Evolutionary conservation across 306 rosid species (phyloP).

Genomic region (Lathyrus tuberosus): DNA sequence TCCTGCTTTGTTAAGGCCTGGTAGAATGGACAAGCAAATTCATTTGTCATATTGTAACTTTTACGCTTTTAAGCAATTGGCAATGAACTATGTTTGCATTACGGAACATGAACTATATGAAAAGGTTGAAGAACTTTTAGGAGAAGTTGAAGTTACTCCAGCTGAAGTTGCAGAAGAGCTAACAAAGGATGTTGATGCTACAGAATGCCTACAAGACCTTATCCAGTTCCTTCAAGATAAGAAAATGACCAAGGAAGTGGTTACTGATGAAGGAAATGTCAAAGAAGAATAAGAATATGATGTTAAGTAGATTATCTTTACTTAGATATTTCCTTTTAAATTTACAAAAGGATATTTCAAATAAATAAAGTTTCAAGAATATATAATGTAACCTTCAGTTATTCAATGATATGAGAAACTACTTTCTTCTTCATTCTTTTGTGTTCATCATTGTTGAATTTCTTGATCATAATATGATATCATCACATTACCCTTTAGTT

Average conservation of each 20-base stretch:
- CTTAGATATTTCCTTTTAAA: too few species aligned
- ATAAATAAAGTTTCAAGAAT: too few species aligned
- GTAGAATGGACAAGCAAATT: constrained; percentile 61
- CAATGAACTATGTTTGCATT: constrained; percentile 31
- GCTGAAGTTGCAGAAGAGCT: constrained; percentile 57
- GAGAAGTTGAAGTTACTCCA: constrained; percentile 49
- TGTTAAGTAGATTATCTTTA: too few species aligned
- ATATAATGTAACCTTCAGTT: too few species aligned
- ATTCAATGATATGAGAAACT: too few species aligned
- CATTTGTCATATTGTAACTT: constrained; percentile 43
- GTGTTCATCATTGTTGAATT: too few species aligned
- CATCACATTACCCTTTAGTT: too few species aligned
- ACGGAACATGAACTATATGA: constrained; percentile 41
- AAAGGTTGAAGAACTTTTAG: constrained; percentile 44
- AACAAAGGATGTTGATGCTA: constrained; percentile 33
- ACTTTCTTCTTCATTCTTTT: too few species aligned
- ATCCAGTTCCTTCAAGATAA: constrained; percentile 13
- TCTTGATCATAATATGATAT: too few species aligned
- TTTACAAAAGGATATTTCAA: too few species aligned
- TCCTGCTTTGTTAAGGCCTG: constrained; percentile 60
- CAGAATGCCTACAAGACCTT: constrained; percentile 41
- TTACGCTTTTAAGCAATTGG: constrained; percentile 43
- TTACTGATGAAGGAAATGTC: too few species aligned
- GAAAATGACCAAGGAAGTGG: constrained; percentile 3
- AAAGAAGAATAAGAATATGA: too few species aligned